phyloP scores from a whole-genome alignment of 2,329 filamentous ascomycete genomes.

The Fusarium austroafricanum region DNA sequence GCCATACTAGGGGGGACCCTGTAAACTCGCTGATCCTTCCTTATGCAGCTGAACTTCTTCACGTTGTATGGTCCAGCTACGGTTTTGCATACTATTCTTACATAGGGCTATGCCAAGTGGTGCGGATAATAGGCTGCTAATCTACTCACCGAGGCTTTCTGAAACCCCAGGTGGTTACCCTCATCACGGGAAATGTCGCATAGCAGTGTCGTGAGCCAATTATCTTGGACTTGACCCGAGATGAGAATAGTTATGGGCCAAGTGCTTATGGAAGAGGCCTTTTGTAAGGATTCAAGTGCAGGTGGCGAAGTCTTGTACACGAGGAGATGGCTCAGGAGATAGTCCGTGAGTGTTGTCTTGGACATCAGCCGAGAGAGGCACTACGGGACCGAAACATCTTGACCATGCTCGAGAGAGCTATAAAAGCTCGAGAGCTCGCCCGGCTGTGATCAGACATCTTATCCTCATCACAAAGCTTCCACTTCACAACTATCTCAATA shows the following conservation, averaged over 20 bases:
- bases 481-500: background rate
- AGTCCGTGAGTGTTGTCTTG: background rate
- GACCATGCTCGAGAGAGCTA: rapidly evolving
- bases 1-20: background rate
- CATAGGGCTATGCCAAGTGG: too few relatives aligned
- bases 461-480: background rate
- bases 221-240: background rate
- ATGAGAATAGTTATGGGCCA: background rate
- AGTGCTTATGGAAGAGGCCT: background rate
- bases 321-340: background rate
- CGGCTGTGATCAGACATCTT: background rate
- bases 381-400: rapidly evolving
- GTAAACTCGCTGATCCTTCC: background rate
- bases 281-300: slow-evolving; percentile 14
- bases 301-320: background rate
- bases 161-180: too few relatives aligned
- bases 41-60: background rate
- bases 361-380: rapidly evolving
- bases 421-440: background rate
- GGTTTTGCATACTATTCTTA: rapidly evolving
- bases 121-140: too few relatives aligned
- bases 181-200: too few relatives aligned
- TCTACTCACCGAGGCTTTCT: too few relatives aligned
- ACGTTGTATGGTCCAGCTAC: background rate
- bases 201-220: background rate